Base-by-base conservation (phyloP, 345 rosid genomes). In the Salix brachista region DNA sequence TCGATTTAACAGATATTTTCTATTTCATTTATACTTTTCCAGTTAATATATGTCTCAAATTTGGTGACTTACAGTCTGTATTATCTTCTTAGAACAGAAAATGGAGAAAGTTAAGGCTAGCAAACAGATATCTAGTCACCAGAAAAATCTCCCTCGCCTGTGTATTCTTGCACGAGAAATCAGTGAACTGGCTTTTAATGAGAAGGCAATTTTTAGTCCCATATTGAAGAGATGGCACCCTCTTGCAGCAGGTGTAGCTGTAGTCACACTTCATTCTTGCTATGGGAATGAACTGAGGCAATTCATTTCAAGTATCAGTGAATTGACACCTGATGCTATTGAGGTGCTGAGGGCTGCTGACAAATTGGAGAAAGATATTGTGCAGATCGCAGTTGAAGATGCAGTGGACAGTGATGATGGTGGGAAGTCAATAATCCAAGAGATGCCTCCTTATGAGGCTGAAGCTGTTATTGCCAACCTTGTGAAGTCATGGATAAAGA, bases 201-300 rank as follows among this genome's bases (percentile, higher is more conserved):
- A 96, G 88, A 91, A 85, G 84, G 83, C 83, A 72, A 89, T 93
- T 58, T 96, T 93, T 73, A 91, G 98, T 85, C 96, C 98, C 37
- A 86, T 96, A 85, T 84, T 91, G 84, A 93, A 96, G 92, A 89
- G 85, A 79, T 96, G 99, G 99, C 99, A 96, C 84, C 99, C 99
- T 70, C 88, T 91, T 78, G 91, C 99, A 39, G 99, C 99, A 41
- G 98, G 99, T 67, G 94, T 96, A 69, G 99, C 99, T 25, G 97
- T 93, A 80, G 97, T 97, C 79, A 96, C 99, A 12, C 98, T 96
- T 71, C 99, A 96, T 85, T 89, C 88, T 81, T 93, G 98, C 75
- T 96, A 91, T 72, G 94, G 97, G 71, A 96, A 90, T 64, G 97
- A 96, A 86, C 88, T 96, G 74, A 93, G 88, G 81, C 94, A 90